A percentile compares a stretch with the other conserved stretches of the same genome.
Evolutionary conservation across 176 grass and related monocot genomes (phyloP).

Genomic region (Bonia amplexicaulis): DNA sequence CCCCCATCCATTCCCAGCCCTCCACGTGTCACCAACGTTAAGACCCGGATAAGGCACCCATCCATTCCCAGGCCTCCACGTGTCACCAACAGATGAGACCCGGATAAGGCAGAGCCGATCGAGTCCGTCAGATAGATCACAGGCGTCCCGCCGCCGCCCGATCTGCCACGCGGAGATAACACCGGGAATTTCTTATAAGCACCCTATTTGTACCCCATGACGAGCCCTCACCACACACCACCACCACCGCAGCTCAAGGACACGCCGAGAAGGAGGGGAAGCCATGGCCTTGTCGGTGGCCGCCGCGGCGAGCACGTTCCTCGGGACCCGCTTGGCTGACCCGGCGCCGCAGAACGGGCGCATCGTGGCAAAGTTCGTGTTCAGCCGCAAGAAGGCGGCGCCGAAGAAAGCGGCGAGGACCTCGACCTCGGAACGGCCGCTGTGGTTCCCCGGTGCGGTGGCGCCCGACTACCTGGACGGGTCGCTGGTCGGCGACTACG

Average conservation of each 20-base stretch:
- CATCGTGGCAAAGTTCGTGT: slow-evolving; percentile 64
- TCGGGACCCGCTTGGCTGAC: slow-evolving; percentile 65
- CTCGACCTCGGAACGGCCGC: slow-evolving; percentile 53
- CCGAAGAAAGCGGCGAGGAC: slow-evolving; percentile 43
- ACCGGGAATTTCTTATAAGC: slow-evolving; percentile 37
- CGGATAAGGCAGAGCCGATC: slow-evolving; percentile 62
- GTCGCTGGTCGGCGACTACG: slow-evolving; percentile 78
- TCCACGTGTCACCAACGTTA: slow-evolving; percentile 63
- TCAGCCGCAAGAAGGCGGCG: slow-evolving; percentile 49
- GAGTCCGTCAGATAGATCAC: slow-evolving; percentile 85
- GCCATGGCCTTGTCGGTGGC: slow-evolving; percentile 73
- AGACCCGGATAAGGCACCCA: slow-evolving; percentile 67
- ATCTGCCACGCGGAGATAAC: slow-evolving; percentile 64
- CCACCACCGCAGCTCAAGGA: neutral
- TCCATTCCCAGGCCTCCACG: too few relatives aligned
- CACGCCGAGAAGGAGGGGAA: neutral
- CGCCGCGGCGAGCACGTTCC: slow-evolving; percentile 74
- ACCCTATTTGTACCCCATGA: slow-evolving; percentile 43
- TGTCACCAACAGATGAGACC: slow-evolving; percentile 45
- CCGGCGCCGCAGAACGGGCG: slow-evolving; percentile 48
- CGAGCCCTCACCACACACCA: slow-evolving; percentile 28
- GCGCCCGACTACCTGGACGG: slow-evolving; percentile 87
- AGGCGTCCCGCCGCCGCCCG: neutral
- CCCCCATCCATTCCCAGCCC: slow-evolving; percentile 19
- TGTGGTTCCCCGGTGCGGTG: slow-evolving; percentile 82